These are phyloP conservation scores for Evernia prunastri DNA, from an alignment of 495 filamentous ascomycete genomes.

Conservation along the genomic window DNA sequence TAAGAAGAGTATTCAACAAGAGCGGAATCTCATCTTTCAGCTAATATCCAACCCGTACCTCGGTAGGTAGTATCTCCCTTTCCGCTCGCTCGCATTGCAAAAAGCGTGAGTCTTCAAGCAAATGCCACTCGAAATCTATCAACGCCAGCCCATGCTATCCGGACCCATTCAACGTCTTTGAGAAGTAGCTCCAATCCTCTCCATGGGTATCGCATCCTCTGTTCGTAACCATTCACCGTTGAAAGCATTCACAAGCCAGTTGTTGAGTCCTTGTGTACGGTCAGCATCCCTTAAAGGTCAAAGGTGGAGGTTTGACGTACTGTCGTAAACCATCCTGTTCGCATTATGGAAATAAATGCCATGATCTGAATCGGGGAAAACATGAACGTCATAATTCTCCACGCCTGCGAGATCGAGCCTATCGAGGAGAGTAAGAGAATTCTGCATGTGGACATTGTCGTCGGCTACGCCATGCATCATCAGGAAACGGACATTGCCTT, in stretches of 20 bases:
- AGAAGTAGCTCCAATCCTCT: constrained; percentile 21
- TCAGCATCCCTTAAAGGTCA: constrained; percentile 9
- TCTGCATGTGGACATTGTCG: constrained; percentile 97
- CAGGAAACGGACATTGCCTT: constrained; percentile 73
- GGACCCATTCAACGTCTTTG: constrained; percentile 11
- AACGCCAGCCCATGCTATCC: constrained; percentile 1
- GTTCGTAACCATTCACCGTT: constrained; percentile 90
- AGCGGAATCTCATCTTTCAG: too few species aligned
- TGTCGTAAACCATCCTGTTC: constrained; percentile 88
- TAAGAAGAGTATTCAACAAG: too few species aligned
- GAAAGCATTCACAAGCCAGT: constrained; percentile 95
- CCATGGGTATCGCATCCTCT: constrained; percentile 56
- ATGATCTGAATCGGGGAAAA: constrained; percentile 95
- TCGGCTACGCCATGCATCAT: constrained; percentile 93
- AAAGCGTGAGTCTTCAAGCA: not conserved
- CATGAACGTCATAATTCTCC: constrained; percentile 93
- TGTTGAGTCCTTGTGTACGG: constrained; percentile 59
- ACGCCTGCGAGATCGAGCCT: constrained; percentile 74
- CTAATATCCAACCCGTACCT: too few species aligned
- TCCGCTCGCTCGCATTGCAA: not conserved
- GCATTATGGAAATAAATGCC: constrained; percentile 93
- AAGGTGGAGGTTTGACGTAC: constrained; percentile 47
- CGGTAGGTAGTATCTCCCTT: not conserved
- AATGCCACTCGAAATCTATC: not conserved
- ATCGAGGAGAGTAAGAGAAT: constrained; percentile 78